These are phyloP conservation scores for Achlya hypogyna DNA, from an alignment of 352 stramenopile species.

Conservation along the genomic window DNA sequence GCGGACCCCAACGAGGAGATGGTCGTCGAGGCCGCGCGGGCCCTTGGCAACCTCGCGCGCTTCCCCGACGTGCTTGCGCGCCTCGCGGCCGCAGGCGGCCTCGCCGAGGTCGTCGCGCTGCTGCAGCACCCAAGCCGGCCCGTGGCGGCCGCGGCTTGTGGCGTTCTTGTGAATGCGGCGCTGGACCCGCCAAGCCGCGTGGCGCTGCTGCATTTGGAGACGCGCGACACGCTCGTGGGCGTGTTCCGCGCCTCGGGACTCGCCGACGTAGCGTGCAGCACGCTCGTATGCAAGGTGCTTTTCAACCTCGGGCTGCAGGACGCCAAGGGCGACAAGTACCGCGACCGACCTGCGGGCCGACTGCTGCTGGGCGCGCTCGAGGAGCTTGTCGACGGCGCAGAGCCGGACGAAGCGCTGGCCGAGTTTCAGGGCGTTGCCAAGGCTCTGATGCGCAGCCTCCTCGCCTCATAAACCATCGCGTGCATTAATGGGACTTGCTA, in stretches of 20 bases:
- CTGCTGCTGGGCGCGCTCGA: constrained; percentile 5
- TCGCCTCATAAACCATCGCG: not conserved
- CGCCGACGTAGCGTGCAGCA: constrained; percentile 61
- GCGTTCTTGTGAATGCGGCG: constrained; percentile 79
- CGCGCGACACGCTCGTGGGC: constrained; percentile 29
- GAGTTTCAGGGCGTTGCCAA: constrained; percentile 10
- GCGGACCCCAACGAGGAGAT: constrained; percentile 71
- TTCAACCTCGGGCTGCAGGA: constrained; percentile 60
- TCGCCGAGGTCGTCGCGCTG: constrained; percentile 63
- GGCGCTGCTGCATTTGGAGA: constrained; percentile 32
- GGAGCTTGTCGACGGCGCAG: not conserved
- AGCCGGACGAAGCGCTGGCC: not conserved
- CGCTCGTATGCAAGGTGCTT: constrained; percentile 71
- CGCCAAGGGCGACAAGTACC: not conserved
- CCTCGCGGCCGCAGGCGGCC: constrained; percentile 42
- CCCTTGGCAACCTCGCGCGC: constrained; percentile 78
- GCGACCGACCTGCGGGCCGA: not conserved
- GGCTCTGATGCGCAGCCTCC: constrained; percentile 8
- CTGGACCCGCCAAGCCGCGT: constrained; percentile 35
- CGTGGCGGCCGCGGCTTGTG: constrained; percentile 69
- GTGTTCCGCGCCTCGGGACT: constrained; percentile 47
- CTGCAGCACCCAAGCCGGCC: constrained; percentile 69
- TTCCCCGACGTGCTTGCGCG: constrained; percentile 51
- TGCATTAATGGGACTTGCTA: too few species aligned
- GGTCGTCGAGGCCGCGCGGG: constrained; percentile 67